Conservation (phyloP, 441 rosid genomes). For the Melastoma candidum region DNA sequence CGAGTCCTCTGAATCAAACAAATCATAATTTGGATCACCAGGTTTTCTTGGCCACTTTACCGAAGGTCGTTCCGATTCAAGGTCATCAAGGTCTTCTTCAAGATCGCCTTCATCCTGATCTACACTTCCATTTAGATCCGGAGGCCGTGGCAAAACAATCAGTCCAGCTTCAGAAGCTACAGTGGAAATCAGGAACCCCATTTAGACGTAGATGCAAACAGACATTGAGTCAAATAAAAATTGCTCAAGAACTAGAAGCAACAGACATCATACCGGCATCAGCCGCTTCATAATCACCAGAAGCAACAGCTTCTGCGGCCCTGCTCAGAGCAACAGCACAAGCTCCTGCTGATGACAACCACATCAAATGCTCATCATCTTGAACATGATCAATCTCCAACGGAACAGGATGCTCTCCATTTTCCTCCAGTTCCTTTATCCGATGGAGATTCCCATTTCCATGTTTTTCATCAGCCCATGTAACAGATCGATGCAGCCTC, state of each 20-base stretch:
- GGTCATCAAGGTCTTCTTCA: slow-evolving; percentile 23
- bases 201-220: too few species aligned
- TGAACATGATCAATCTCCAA: slow-evolving; percentile 15
- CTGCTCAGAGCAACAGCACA: slow-evolving; percentile 64
- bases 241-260: too few species aligned
- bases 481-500: slow-evolving; percentile 43
- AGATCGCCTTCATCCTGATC: slow-evolving; percentile 21
- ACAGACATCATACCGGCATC: slow-evolving; percentile 42
- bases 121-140: slow-evolving; percentile 12
- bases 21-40: slow-evolving; percentile 39
- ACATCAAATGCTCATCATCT: slow-evolving; percentile 27
- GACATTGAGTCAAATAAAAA: too few species aligned
- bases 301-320: slow-evolving; percentile 70
- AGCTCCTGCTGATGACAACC: slow-evolving; percentile 64
- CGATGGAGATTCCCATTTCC: slow-evolving; percentile 11
- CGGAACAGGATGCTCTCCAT: slow-evolving; percentile 11
- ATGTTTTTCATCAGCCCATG: slow-evolving; percentile 35
- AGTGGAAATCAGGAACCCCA: too few species aligned
- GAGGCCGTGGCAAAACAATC: slow-evolving; percentile 43
- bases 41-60: slow-evolving; percentile 66
- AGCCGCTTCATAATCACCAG: slow-evolving; percentile 41
- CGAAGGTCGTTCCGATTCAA: slow-evolving; percentile 35
- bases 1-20: slow-evolving; percentile 69
- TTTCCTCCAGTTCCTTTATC: slow-evolving; percentile 10
- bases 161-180: slow-evolving; percentile 50